Conservation (phyloP, 805 yeast genomes). For the Wickerhamiella brachini region DNA sequence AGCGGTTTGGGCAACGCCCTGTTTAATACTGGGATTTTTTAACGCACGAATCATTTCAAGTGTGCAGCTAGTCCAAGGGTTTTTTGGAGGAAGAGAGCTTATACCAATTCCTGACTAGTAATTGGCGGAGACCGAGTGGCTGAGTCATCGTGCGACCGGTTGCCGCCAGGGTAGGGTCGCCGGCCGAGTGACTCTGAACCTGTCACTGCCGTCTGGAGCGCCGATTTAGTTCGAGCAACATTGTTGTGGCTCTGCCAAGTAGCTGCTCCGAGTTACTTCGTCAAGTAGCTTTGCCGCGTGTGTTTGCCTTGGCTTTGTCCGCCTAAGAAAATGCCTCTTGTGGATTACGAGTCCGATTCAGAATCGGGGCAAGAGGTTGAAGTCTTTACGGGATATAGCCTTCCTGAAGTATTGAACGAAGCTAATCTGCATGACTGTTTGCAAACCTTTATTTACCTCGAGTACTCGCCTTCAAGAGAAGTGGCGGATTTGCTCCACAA, state of each 20-base stretch:
- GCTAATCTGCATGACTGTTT: neutral
- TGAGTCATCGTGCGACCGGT: neutral
- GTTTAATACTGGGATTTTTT: constrained; percentile 2
- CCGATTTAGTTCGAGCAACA: too few species aligned
- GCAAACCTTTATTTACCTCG: neutral
- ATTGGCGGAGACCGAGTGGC: neutral
- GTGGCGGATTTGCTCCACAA: neutral
- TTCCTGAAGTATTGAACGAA: neutral
- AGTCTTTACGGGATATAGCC: too few species aligned
- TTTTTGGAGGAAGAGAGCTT: neutral
- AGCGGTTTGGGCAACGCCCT: neutral
- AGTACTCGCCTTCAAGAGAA: neutral
- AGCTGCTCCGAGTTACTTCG: too few species aligned
- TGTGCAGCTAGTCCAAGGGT: neutral
- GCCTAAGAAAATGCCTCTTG: neutral
- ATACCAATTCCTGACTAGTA: neutral
- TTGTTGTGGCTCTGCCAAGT: too few species aligned
- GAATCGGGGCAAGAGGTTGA: too few species aligned
- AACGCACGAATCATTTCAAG: constrained; percentile 1
- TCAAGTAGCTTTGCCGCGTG: too few species aligned
- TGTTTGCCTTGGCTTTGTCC: too few species aligned
- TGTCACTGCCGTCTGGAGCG: too few species aligned
- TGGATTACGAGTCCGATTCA: neutral
- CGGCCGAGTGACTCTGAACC: too few species aligned
- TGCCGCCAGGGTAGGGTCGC: neutral